Base-by-base conservation (phyloP, 495 filamentous ascomycete genomes). In the Neurospora tetraspora region DNA sequence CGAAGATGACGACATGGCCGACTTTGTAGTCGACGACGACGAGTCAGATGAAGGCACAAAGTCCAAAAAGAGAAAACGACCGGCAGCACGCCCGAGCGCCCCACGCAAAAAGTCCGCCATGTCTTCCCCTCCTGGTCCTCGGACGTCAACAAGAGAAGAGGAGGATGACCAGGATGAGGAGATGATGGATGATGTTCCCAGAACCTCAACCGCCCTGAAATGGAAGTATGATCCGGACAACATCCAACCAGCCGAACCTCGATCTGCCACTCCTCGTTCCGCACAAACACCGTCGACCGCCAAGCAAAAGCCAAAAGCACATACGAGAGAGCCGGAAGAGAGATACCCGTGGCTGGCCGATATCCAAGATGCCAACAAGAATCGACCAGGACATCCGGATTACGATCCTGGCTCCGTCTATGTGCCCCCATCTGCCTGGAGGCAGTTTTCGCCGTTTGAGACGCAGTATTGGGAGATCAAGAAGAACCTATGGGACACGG, bases 381-480 rank as follows among this genome's bases (percentile, higher is more conserved):
- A 98, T 74, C 87, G 91, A 2, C 87, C 88, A 4, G 89, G 86
- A n/a, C 90, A 97, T 80, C 91, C 93, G 0, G 95, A 98, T 70
- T 97, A 93, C 74, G 94, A 99, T 76, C 94, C 93, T n/a, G 87
- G 92, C 12, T 95, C 94, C 0, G 86, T 99, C 23, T 96, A 92
- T 80, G 91, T 99, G 61, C 96, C 96, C 18, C 90, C 91, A 0
- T 65, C 84, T 5, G 93, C 93, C 10, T 94, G 89, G 88, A 81
- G 80, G 0, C 88, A 91, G 4, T 97, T 99, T 79, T 93, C 93
- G 0, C 87, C 95, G 0, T 99, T 99, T 73, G 96, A 99, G 83
- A 96, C 94, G 80, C 96, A 99, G 76, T 99, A 98, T 81, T 99
- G 96, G 96, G 94, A 97, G 77, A 98, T 99, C 81, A 99, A 99